Evolutionary conservation across 2,329 filamentous ascomycete genomes (phyloP).

Genomic region (Acrodontium crateriforme): DNA sequence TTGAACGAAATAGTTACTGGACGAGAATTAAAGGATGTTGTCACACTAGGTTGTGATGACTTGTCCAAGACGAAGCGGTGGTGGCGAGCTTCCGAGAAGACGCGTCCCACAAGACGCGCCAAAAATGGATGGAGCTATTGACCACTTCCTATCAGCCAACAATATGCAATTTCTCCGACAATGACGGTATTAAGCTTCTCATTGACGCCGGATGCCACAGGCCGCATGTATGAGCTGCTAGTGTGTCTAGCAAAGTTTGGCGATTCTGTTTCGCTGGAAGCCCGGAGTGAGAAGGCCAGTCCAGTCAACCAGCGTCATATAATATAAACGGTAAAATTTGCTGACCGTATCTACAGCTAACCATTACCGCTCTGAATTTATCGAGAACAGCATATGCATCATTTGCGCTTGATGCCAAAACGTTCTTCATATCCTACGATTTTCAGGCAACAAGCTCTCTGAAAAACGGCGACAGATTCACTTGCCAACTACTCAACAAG

Average conservation of each 20-base stretch:
- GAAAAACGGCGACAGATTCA: conserved; percentile 39
- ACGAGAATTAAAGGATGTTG: too few relatives aligned
- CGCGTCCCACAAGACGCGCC: too few relatives aligned
- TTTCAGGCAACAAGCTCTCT: conserved; percentile 30
- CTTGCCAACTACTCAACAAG: conserved; percentile 61
- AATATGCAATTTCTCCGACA: conserved; percentile 1
- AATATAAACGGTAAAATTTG: neutral
- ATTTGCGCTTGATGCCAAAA: conserved; percentile 50
- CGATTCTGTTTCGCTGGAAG: conserved; percentile 64
- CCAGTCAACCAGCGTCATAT: neutral
- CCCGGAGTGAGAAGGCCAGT: conserved; percentile 50
- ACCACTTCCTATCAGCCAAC: neutral
- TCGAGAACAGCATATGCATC: conserved; percentile 69
- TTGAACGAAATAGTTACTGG: too few relatives aligned
- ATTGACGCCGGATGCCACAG: conserved; percentile 57
- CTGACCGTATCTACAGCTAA: conserved; percentile 39
- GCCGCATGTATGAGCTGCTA: conserved; percentile 57
- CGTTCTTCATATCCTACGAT: conserved; percentile 61
- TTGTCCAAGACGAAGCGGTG: too few relatives aligned
- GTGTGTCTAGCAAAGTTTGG: conserved; percentile 67
- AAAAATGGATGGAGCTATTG: too few relatives aligned
- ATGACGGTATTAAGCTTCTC: conserved; percentile 53
- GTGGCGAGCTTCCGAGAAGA: too few relatives aligned
- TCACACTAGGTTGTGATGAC: too few relatives aligned
- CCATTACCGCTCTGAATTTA: conserved; percentile 62